Evolutionary conservation across 495 filamentous ascomycete genomes (phyloP).

Genomic region (Apodospora peruviana): DNA sequence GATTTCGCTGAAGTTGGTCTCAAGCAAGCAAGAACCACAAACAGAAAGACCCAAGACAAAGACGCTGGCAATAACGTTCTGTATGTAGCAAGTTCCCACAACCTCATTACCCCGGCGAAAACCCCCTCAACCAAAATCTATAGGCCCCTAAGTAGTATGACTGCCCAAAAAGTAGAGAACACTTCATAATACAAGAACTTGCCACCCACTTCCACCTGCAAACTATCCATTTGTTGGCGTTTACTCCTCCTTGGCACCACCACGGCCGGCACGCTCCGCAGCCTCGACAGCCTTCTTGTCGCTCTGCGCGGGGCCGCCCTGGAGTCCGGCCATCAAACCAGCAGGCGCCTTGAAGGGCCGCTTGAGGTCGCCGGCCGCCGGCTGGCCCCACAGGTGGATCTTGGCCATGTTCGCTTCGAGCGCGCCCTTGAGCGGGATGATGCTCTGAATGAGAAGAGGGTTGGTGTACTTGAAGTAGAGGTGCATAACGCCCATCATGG

Average conservation of each 20-base stretch:
- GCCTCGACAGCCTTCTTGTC: slow-evolving; percentile 94
- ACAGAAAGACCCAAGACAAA: too few relatives aligned
- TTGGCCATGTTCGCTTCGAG: slow-evolving; percentile 92
- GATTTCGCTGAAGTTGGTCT: too few relatives aligned
- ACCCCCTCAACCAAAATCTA: neutral
- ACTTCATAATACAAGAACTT: slow-evolving; percentile 2
- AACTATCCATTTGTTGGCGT: neutral
- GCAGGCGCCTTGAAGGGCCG: slow-evolving; percentile 85
- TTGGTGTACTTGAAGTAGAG: slow-evolving; percentile 99
- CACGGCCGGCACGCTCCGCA: slow-evolving; percentile 78
- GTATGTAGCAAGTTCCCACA: too few relatives aligned
- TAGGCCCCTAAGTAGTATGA: neutral
- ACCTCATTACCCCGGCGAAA: too few relatives aligned
- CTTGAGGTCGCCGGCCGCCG: slow-evolving; percentile 88
- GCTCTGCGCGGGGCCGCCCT: slow-evolving; percentile 70
- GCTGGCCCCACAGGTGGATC: slow-evolving; percentile 86
- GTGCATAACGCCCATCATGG: slow-evolving; percentile 98
- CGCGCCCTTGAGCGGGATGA: slow-evolving; percentile 93
- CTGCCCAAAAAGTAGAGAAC: neutral
- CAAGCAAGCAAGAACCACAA: too few relatives aligned
- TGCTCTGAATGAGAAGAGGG: slow-evolving; percentile 95
- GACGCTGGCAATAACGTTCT: too few relatives aligned
- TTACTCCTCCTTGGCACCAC: slow-evolving; percentile 90
- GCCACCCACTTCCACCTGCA: neutral
- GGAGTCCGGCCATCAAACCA: slow-evolving; percentile 70